Conservation (phyloP, 2,329 filamentous ascomycete genomes). For the Colletotrichum plurivorum region DNA sequence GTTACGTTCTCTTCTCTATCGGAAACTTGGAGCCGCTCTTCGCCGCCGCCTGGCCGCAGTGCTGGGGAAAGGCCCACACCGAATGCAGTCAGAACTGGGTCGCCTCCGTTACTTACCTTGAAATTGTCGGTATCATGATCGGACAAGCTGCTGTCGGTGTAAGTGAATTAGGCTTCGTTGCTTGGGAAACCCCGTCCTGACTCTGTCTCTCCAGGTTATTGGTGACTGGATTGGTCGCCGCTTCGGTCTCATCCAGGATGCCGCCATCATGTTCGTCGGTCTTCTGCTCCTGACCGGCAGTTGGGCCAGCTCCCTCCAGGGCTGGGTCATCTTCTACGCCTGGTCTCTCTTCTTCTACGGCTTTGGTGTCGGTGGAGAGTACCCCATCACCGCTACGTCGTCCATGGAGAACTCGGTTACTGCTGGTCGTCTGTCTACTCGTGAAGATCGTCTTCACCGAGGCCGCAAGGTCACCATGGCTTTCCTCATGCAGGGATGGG, state of each 20-base stretch:
- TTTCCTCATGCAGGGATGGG: slow-evolving; percentile 99
- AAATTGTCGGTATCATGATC: slow-evolving; percentile 94
- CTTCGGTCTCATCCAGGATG: slow-evolving; percentile 96
- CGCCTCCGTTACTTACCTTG: slow-evolving; percentile 88
- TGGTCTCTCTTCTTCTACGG: slow-evolving; percentile 89
- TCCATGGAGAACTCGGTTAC: slow-evolving; percentile 93
- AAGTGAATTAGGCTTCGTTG: slow-evolving; percentile 47
- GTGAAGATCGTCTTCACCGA: slow-evolving; percentile 93
- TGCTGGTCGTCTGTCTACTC: slow-evolving; percentile 89
- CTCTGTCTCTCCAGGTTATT: slow-evolving; percentile 57
- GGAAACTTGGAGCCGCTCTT: slow-evolving; percentile 92
- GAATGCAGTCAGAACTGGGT: slow-evolving; percentile 87
- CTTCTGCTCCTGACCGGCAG: slow-evolving; percentile 91
- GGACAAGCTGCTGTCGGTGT: slow-evolving; percentile 92
- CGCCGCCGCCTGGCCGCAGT: slow-evolving; percentile 78
- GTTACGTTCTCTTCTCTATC: slow-evolving; percentile 97
- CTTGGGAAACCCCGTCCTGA: slow-evolving; percentile 3
- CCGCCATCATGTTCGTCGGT: slow-evolving; percentile 92
- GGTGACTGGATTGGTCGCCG: slow-evolving; percentile 87
- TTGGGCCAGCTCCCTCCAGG: slow-evolving; percentile 89
- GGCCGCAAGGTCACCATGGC: slow-evolving; percentile 95
- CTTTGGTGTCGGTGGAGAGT: slow-evolving; percentile 84
- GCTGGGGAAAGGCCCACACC: slow-evolving; percentile 76
- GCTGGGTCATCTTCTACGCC: slow-evolving; percentile 97
- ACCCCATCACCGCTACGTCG: slow-evolving; percentile 96